phyloP scores from a whole-genome alignment of 768 basidiomycete species.

The Leccinum rimulosum region DNA sequence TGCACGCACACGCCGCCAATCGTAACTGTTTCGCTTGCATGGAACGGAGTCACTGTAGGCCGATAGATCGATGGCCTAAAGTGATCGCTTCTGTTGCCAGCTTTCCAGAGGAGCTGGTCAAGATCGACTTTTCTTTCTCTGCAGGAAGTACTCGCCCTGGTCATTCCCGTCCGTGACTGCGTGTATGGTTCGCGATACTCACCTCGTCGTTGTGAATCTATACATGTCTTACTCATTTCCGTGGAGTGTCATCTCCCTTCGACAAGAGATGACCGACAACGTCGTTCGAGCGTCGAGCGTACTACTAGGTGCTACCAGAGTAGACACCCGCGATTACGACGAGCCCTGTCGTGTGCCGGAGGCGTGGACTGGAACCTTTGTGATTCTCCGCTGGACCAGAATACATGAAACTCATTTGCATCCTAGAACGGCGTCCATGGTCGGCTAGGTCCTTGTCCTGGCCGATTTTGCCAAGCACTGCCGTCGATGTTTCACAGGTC shows the following conservation, averaged over 20 bases:
- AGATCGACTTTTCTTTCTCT: slow-evolving; percentile 15
- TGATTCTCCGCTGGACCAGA: neutral
- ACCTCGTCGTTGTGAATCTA: neutral
- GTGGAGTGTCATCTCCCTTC: neutral
- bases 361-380: neutral
- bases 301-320: neutral
- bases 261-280: neutral
- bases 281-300: too few relatives aligned
- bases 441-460: too few relatives aligned
- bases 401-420: neutral
- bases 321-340: neutral
- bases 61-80: slow-evolving; percentile 7
- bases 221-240: neutral
- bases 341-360: neutral
- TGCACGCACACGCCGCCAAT: slow-evolving; percentile 14
- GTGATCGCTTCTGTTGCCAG: slow-evolving; percentile 9
- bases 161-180: neutral
- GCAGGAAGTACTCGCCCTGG: neutral
- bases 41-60: slow-evolving; percentile 5
- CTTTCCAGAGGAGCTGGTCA: slow-evolving; percentile 16
- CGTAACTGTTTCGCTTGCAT: slow-evolving; percentile 22
- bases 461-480: too few relatives aligned
- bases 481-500: too few relatives aligned
- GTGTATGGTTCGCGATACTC: neutral
- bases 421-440: too few relatives aligned